phyloP scores from a whole-genome alignment of 345 rosid genomes.

The Microthlaspi erraticum region DNA sequence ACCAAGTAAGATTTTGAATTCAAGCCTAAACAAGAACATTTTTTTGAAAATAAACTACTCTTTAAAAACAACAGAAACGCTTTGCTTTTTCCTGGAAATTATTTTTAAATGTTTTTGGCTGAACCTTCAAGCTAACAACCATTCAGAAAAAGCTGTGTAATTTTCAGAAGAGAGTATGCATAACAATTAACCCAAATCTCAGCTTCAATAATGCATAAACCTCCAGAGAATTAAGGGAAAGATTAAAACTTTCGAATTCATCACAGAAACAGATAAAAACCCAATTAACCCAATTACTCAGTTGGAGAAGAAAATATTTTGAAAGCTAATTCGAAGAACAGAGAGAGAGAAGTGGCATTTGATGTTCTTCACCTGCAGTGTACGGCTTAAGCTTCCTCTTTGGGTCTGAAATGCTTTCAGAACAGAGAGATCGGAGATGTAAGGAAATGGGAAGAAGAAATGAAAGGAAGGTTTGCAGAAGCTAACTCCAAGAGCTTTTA shows the following conservation, averaged over 20 bases:
- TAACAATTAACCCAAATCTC: conserved; percentile 3
- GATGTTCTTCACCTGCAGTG: conserved; percentile 36
- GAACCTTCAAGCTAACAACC: conserved; percentile 35
- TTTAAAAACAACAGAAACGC: conserved; percentile 23
- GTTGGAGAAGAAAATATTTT: neutral
- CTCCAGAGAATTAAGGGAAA: neutral
- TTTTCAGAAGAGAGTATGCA: conserved; percentile 24
- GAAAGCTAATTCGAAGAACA: conserved; percentile 14
- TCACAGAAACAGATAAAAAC: neutral
- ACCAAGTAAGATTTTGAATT: neutral
- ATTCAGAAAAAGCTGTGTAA: neutral
- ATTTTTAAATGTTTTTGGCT: neutral
- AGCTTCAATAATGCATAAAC: conserved; percentile 13
- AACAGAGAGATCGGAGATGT: conserved; percentile 36
- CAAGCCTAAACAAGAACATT: conserved; percentile 8
- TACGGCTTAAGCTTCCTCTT: conserved; percentile 32
- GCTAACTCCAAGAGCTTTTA: neutral
- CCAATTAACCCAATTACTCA: neutral
- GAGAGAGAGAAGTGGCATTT: conserved; percentile 2
- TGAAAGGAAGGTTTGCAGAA: neutral
- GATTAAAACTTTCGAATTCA: neutral
- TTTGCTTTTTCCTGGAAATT: conserved; percentile 6
- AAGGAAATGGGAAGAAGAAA: neutral
- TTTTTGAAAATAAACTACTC: neutral
- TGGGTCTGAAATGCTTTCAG: conserved; percentile 9